Percentiles rank a stretch among this genome's conserved stretches.
Evolutionary conservation across 2,329 filamentous ascomycete genomes (phyloP).

Genomic region (Scytalidium sp.): DNA sequence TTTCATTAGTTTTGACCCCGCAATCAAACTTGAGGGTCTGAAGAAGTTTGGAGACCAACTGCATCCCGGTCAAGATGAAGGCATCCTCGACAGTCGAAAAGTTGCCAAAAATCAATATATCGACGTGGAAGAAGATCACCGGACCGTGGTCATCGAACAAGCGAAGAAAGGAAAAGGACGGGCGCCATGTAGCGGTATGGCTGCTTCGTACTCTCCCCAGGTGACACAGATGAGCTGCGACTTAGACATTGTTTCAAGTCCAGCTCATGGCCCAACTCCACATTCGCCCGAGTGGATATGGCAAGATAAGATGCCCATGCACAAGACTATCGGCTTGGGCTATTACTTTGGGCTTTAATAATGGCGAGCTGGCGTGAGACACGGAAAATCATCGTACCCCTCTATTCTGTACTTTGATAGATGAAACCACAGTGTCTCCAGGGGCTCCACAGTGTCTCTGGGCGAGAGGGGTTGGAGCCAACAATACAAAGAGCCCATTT

Average conservation of each 20-base stretch:
- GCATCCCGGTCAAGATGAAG: neutral
- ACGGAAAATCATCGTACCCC: neutral
- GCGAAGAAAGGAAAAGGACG: conserved; percentile 21
- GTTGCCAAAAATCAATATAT: conserved; percentile 4
- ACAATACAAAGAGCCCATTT: too few species aligned
- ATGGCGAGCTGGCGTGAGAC: neutral
- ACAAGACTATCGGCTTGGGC: conserved; percentile 19
- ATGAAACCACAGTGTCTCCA: too few species aligned
- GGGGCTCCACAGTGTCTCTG: too few species aligned
- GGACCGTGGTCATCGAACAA: conserved; percentile 10
- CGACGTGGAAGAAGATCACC: conserved; percentile 16
- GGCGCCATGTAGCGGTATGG: neutral
- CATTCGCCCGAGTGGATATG: conserved; percentile 9
- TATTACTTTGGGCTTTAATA: conserved; percentile 20
- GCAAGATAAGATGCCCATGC: conserved; percentile 23
- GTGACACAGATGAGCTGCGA: neutral
- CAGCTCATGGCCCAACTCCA: neutral
- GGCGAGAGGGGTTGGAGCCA: too few species aligned
- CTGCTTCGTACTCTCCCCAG: neutral
- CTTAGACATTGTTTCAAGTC: neutral
- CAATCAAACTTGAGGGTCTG: conserved; percentile 29
- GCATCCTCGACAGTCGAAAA: neutral
- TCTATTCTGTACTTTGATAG: too few species aligned
- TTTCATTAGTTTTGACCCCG: conserved; percentile 41
- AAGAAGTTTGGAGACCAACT: conserved; percentile 21